phyloP scores from a whole-genome alignment of 345 rosid genomes.

The Aquilaria malaccensis region DNA sequence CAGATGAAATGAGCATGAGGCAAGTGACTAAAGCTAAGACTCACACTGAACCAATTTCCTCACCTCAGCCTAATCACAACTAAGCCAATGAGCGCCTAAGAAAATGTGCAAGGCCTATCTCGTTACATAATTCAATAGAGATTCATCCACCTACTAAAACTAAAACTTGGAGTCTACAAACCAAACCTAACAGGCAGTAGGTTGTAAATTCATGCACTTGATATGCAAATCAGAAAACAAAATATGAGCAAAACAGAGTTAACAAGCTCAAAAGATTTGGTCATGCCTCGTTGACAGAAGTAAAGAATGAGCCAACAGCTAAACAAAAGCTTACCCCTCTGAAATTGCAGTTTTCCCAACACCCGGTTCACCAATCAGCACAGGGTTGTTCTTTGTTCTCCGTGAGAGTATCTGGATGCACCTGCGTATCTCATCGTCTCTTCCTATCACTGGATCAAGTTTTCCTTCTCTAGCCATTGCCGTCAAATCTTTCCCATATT shows the following conservation, averaged over 20 bases:
- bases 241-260: no score
- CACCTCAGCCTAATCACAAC: background rate
- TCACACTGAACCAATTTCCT: background rate
- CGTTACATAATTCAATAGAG: no score
- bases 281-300: background rate
- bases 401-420: conserved; percentile 97
- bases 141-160: no score
- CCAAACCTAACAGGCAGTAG: no score
- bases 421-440: conserved; percentile 99
- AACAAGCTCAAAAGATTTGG: no score
- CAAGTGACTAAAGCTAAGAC: background rate
- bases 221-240: background rate
- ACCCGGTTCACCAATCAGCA: conserved; percentile 97
- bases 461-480: conserved; percentile 97
- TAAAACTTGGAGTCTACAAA: no score
- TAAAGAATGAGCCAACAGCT: background rate
- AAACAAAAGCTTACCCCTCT: conserved; percentile 61
- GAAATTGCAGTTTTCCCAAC: conserved; percentile 99
- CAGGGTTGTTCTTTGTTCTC: conserved; percentile 99
- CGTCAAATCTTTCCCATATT: conserved; percentile 95
- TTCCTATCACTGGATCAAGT: conserved; percentile 96
- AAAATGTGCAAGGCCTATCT: no score
- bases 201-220: no score
- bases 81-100: no score
- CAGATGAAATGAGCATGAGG: no score